Evolutionary conservation across 805 yeast species (phyloP).

Genomic region (Pichia insulana): DNA sequence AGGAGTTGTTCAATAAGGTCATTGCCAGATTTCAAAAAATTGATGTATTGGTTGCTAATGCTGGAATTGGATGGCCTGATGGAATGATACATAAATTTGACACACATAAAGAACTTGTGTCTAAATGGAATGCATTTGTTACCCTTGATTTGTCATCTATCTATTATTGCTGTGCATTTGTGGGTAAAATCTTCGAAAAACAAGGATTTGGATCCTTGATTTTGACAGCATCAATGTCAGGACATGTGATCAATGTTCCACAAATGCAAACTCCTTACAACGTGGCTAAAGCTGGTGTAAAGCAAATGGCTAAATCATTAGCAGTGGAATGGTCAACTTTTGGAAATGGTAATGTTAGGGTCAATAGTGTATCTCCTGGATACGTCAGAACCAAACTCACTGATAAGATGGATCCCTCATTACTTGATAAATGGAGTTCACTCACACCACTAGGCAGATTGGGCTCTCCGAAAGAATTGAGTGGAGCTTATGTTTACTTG

Average conservation of each 20-base stretch:
- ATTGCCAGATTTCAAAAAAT: slow-evolving; percentile 31
- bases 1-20: slow-evolving; percentile 20
- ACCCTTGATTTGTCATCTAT: slow-evolving; percentile 73
- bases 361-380: slow-evolving; percentile 79
- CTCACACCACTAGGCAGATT: slow-evolving; percentile 66
- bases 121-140: slow-evolving; percentile 64
- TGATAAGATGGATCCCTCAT: slow-evolving; percentile 36
- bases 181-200: slow-evolving; percentile 63
- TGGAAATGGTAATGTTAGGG: slow-evolving; percentile 53
- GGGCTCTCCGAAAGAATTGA: slow-evolving; percentile 63
- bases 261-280: slow-evolving; percentile 82
- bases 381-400: slow-evolving; percentile 69
- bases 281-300: slow-evolving; percentile 77
- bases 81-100: slow-evolving; percentile 44
- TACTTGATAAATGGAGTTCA: slow-evolving; percentile 40
- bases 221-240: slow-evolving; percentile 86
- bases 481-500: slow-evolving; percentile 71
- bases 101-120: slow-evolving; percentile 34
- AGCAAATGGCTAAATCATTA: slow-evolving; percentile 67
- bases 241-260: slow-evolving; percentile 78
- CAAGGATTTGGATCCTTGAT: slow-evolving; percentile 74
- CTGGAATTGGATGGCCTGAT: slow-evolving; percentile 67
- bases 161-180: slow-evolving; percentile 67
- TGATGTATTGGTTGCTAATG: slow-evolving; percentile 36
- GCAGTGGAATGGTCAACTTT: slow-evolving; percentile 87